Base-by-base conservation (phyloP, 768 basidiomycete genomes). In the Suillus paluster region DNA sequence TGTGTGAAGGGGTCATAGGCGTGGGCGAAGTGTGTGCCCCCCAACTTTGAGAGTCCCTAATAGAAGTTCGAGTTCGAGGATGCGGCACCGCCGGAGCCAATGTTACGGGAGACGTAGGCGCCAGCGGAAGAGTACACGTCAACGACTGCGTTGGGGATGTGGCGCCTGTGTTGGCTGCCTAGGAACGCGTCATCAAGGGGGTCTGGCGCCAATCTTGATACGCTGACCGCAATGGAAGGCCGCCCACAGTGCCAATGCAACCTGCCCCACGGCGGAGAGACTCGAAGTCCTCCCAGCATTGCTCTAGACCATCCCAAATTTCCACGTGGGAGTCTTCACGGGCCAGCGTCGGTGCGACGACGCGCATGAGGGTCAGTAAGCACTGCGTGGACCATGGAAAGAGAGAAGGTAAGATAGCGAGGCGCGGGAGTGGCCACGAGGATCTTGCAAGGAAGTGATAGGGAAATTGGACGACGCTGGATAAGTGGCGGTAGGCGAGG, bases 251-350 rank as follows among this genome's bases (percentile, higher is more conserved):
- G 48, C 82, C 81, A 39, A 82, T 75, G 53, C 81, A 80, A 30
- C 76, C 72, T 34, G 76, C 75, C 21, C 79, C 77, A 39, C 80
- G 76, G 46, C 85, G 80, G 62, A 95, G 77, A 9, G 75, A 73
- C 44, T 94, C 92, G 55, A 97, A 88, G 46, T 94, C 92, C 39
- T 90, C 84, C 94, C 94, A 96, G 66, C 87, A 92, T 45, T 78
- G 78, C 63, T 94, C 92, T 11, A 97, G 84, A 33, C 84, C 83
- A 33, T 89, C 85, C 95, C 95, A 98, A n/a, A 93, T 88, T 62
- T 89, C 85, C 27, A 85, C 80, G 75, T 97, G 81, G 3, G 82
- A 81, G 39, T 83, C 80, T 33, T 84, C 86, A 66, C 91, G 86
- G 27, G 95, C 84, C 80, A 10, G 85, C 78, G 52, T 84, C 81